Base-by-base conservation (phyloP, 2,329 filamentous ascomycete species). In the Purpureocillium takamizusanense region DNA sequence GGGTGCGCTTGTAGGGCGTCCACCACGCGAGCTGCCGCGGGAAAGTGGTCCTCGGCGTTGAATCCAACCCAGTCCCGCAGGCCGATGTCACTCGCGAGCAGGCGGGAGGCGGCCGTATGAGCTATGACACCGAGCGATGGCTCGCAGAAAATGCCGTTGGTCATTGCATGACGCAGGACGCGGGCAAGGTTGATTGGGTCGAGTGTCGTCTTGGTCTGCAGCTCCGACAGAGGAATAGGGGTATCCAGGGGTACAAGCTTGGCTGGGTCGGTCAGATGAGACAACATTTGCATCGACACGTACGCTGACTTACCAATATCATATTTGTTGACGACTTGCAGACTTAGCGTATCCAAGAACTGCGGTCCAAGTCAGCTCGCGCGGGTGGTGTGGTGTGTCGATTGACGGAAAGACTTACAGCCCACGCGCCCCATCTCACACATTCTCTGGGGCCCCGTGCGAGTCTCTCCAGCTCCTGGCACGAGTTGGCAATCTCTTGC, bases 91-190 rank as follows among this genome's bases (percentile, higher is more conserved):
- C 69, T 61, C 11, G 66, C 67, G 1, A 81, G 61, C 3, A 69
- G 52, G 4, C 63, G 65, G 2, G 74, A 78, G 2, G 66, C 63
- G 1, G 71, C 68, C 2, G 72, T 77, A 51, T 81, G 77, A 8
- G 66, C 67, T 42, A 80, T 66, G 3, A 64, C 43, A 1, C 69
- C 68, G 0, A 70, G 67, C 5, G 53, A 52, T 1, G 69, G 65
- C 46, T 80, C 75, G 32, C 57, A 50, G 54, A 81, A 78, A 41
- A 80, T 63, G 10, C 62, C 59, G 45, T 69, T 72, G 11, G 73
- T 77, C 65, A 78, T 78, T 30, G 69, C 72, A 51, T 77, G 67
- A 7, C 75, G 70, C 21, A 76, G 53, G 7, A 72, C 56, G 33
- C 72, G 67, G 11, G 66, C 62, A 14, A 76, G 58, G 47, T 74